phyloP scores from a whole-genome alignment of 2,329 filamentous ascomycete genomes.

The Stylonectria norvegica region DNA sequence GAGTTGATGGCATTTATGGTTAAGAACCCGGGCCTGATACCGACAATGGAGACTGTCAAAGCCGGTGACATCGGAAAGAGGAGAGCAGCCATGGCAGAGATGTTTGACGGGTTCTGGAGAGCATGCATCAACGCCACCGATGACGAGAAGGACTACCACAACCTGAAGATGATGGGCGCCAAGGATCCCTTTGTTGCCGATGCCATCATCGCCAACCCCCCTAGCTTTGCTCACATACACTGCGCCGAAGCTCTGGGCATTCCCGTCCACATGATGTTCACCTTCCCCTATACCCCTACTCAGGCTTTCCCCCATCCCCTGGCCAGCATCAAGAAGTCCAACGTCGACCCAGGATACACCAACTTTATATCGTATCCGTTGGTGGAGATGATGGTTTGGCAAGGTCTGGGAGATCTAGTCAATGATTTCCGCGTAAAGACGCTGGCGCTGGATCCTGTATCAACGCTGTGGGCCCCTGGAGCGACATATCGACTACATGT shows the following conservation, averaged over 20 bases:
- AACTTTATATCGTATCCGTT: slow-evolving; percentile 80
- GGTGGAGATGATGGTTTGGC: slow-evolving; percentile 87
- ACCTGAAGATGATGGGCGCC: slow-evolving; percentile 62
- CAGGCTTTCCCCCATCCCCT: slow-evolving; percentile 73
- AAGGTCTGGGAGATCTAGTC: slow-evolving; percentile 76
- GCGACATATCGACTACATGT: slow-evolving; percentile 70
- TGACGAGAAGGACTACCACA: slow-evolving; percentile 55
- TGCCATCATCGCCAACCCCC: slow-evolving; percentile 82
- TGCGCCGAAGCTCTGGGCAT: slow-evolving; percentile 76
- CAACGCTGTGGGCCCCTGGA: slow-evolving; percentile 73
- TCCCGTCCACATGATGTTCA: slow-evolving; percentile 84
- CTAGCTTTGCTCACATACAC: slow-evolving; percentile 73
- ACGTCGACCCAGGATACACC: slow-evolving; percentile 68
- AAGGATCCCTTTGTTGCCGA: slow-evolving; percentile 65
- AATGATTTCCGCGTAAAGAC: slow-evolving; percentile 70
- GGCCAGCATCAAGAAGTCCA: slow-evolving; percentile 69
- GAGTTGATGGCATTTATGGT: slow-evolving; percentile 89
- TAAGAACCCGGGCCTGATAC: slow-evolving; percentile 76
- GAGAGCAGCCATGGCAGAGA: slow-evolving; percentile 69
- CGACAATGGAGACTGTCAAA: slow-evolving; percentile 67
- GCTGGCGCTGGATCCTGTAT: slow-evolving; percentile 68
- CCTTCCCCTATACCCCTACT: slow-evolving; percentile 76
- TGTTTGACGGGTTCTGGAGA: slow-evolving; percentile 81
- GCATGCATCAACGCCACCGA: slow-evolving; percentile 73
- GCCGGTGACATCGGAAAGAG: slow-evolving; percentile 68